Evolutionary conservation across 2,329 filamentous ascomycete species (phyloP).

Genomic region (Diatrype stigma): DNA sequence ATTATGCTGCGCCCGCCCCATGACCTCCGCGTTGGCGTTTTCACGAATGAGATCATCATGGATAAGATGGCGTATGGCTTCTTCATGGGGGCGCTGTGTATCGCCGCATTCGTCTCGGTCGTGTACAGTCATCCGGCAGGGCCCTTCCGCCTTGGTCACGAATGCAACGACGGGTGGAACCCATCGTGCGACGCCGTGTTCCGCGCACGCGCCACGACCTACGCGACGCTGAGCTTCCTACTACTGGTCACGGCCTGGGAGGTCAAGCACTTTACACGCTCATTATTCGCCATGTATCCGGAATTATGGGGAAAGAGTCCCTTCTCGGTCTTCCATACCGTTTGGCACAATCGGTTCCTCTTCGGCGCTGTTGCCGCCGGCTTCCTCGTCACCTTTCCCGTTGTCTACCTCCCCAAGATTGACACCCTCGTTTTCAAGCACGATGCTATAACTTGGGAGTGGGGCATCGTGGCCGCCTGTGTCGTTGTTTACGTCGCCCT

Average conservation of each 20-base stretch:
- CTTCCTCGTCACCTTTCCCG: constrained; percentile 56
- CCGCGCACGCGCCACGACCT: constrained; percentile 63
- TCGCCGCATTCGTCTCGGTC: constrained; percentile 57
- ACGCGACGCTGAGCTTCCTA: constrained; percentile 64
- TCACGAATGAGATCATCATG: constrained; percentile 59
- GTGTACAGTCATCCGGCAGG: constrained; percentile 37
- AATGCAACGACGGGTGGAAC: constrained; percentile 55
- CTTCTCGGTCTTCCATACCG: constrained; percentile 52
- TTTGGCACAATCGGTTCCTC: constrained; percentile 65
- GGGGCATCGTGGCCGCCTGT: constrained; percentile 61
- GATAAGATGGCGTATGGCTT: constrained; percentile 65
- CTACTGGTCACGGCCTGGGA: constrained; percentile 69
- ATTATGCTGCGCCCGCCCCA: constrained; percentile 64
- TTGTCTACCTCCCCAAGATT: constrained; percentile 64
- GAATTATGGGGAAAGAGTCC: constrained; percentile 41
- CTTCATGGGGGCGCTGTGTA: constrained; percentile 59
- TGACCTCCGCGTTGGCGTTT: constrained; percentile 55
- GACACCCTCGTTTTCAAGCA: constrained; percentile 68
- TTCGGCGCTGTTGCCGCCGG: constrained; percentile 61
- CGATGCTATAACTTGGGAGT: constrained; percentile 65
- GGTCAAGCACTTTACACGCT: constrained; percentile 66
- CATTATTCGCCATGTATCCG: constrained; percentile 63
- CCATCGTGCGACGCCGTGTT: constrained; percentile 53
- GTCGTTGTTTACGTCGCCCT: constrained; percentile 58
- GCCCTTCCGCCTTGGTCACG: constrained; percentile 43